Evolutionary conservation across 1,284 basidiomycete species (phyloP).

Genomic region (Prillingera fragicola): DNA sequence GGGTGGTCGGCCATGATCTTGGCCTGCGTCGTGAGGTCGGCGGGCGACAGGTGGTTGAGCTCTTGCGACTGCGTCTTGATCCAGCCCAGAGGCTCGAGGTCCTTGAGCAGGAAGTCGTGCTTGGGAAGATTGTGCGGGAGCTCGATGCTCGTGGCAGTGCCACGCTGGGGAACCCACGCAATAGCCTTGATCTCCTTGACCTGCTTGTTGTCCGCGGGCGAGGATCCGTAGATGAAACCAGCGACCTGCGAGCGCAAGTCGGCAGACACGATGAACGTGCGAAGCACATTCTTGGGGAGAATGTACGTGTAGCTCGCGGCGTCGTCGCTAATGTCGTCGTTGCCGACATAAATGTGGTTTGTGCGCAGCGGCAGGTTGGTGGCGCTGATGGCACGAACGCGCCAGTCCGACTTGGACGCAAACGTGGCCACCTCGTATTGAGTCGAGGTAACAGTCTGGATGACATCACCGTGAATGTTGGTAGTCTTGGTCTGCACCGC

Average conservation of each 20-base stretch:
- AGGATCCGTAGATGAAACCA: slow-evolving; percentile 85
- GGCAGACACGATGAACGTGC: slow-evolving; percentile 86
- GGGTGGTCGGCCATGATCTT: slow-evolving; percentile 94
- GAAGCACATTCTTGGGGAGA: slow-evolving; percentile 93
- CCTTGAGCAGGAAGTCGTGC: slow-evolving; percentile 90
- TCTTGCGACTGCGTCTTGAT: slow-evolving; percentile 93
- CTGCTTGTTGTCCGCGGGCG: slow-evolving; percentile 92
- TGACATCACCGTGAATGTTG: slow-evolving; percentile 94
- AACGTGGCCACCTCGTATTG: slow-evolving; percentile 98
- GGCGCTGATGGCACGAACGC: slow-evolving; percentile 89
- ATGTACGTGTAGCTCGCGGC: slow-evolving; percentile 91
- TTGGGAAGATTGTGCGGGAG: slow-evolving; percentile 78
- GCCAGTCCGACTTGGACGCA: slow-evolving; percentile 99
- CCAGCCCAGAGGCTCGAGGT: slow-evolving; percentile 94
- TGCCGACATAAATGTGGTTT: slow-evolving; percentile 98
- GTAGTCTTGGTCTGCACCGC: slow-evolving; percentile 96
- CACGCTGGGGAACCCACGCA: slow-evolving; percentile 92
- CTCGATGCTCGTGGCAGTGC: slow-evolving; percentile 88
- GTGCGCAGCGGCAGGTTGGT: slow-evolving; percentile 93
- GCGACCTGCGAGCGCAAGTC: slow-evolving; percentile 96
- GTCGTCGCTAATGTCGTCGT: slow-evolving; percentile 96
- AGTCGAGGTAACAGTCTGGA: slow-evolving; percentile 93
- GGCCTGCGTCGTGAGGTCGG: slow-evolving; percentile 91
- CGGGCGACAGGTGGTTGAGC: slow-evolving; percentile 83
- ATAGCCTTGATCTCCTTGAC: slow-evolving; percentile 99